Conservation (phyloP, 2,329 filamentous ascomycete species). For the Ustilaginoidea virens region DNA sequence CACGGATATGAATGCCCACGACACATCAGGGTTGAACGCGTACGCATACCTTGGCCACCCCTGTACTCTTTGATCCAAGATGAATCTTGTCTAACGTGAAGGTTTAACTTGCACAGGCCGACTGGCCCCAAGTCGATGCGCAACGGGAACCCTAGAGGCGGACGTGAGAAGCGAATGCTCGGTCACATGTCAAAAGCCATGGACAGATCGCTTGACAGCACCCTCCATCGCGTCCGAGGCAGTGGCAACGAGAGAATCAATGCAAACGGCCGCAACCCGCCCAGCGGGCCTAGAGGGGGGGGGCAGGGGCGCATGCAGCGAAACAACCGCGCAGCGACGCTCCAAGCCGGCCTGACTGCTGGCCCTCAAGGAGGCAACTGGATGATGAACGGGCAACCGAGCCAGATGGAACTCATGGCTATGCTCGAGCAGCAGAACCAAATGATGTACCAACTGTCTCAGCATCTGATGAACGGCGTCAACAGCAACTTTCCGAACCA, state of each 20-base stretch:
- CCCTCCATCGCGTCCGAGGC: constrained; percentile 65
- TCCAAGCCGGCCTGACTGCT: constrained; percentile 32
- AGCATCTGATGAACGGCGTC: constrained; percentile 42
- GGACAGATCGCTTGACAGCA: constrained; percentile 61
- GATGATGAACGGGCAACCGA: constrained; percentile 32
- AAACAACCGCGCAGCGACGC: constrained; percentile 27
- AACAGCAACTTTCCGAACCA: constrained; percentile 20
- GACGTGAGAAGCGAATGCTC: constrained; percentile 67
- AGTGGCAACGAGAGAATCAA: constrained; percentile 70
- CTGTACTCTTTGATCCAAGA: not conserved
- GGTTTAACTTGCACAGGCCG: constrained; percentile 42
- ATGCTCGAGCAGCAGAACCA: constrained; percentile 80
- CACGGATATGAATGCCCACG: constrained; percentile 54
- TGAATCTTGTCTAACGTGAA: not conserved
- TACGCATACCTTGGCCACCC: constrained; percentile 25
- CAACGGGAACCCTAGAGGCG: constrained; percentile 42
- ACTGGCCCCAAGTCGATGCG: constrained; percentile 94
- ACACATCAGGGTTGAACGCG: constrained; percentile 37
- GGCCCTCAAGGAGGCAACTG: constrained; percentile 23
- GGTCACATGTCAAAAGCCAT: constrained; percentile 73
- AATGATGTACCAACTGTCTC: constrained; percentile 65
- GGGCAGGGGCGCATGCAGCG: constrained; percentile 32
- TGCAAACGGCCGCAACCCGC: constrained; percentile 53
- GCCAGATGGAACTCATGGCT: constrained; percentile 45
- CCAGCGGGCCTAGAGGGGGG: constrained; percentile 54